Conservation (phyloP, 129 eudicot species). For the Solidago caesia region DNA sequence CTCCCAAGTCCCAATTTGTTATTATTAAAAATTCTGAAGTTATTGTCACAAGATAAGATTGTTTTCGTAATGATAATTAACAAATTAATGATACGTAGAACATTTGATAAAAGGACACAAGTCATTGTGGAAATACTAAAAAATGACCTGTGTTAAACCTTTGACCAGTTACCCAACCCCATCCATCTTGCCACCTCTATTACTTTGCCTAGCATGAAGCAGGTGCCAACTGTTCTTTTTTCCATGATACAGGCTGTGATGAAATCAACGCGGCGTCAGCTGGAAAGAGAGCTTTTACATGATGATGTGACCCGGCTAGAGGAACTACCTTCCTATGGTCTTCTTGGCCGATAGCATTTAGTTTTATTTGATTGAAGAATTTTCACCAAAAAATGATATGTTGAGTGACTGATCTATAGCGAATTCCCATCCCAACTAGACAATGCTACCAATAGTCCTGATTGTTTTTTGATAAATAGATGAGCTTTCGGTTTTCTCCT, state of each 20-base stretch:
- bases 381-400: slow-evolving; percentile 13
- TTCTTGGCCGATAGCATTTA: slow-evolving; percentile 49
- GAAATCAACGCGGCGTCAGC: slow-evolving; percentile 96
- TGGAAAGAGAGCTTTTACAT: slow-evolving; percentile 86
- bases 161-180: not conserved
- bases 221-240: not conserved
- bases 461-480: not conserved
- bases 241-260: slow-evolving; percentile 69
- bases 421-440: not conserved
- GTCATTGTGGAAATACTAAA: not conserved
- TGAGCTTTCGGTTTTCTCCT: slow-evolving; percentile 21
- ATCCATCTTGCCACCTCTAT: not conserved
- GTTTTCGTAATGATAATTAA: slow-evolving; percentile 1
- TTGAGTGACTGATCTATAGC: slow-evolving; percentile 4
- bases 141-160: not conserved
- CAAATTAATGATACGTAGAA: too few relatives aligned
- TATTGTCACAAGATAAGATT: not conserved
- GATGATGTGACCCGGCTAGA: slow-evolving; percentile 77
- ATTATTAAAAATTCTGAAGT: not conserved
- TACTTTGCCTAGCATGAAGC: slow-evolving; percentile 1
- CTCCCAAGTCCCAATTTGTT: not conserved
- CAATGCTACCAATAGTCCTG: not conserved
- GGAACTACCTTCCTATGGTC: slow-evolving; percentile 85
- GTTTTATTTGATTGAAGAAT: slow-evolving; percentile 2
- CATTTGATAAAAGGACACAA: not conserved